Conservation (phyloP, 116 monocot genomes). For the Thalassia testudinum region DNA sequence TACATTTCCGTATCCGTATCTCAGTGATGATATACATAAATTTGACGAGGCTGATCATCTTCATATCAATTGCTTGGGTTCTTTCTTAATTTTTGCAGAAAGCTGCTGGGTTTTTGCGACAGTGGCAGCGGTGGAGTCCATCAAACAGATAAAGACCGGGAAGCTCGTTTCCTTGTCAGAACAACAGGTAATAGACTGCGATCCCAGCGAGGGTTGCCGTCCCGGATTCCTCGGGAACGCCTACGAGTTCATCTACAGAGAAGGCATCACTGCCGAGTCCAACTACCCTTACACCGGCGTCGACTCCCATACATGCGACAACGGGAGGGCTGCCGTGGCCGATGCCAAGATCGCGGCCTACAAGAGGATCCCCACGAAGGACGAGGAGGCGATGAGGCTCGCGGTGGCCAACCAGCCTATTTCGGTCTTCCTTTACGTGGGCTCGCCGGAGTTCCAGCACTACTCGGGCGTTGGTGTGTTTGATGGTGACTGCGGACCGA, state of each 20-base stretch:
- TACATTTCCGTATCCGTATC: too few species aligned
- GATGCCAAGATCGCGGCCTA: constrained; percentile 10
- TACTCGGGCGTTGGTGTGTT: constrained; percentile 12
- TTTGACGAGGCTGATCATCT: too few species aligned
- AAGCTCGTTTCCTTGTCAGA: not conserved
- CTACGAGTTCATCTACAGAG: not conserved
- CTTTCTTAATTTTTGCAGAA: too few species aligned
- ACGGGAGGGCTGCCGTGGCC: not conserved
- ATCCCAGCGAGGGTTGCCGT: not conserved
- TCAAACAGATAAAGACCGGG: not conserved
- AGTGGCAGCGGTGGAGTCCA: not conserved
- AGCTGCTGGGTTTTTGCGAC: not conserved
- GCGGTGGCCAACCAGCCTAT: constrained; percentile 35
- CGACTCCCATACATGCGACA: not conserved
- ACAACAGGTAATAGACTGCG: constrained; percentile 3
- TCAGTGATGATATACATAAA: too few species aligned
- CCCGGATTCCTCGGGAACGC: not conserved
- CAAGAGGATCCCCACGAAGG: constrained; percentile 13
- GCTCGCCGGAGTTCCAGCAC: constrained; percentile 13
- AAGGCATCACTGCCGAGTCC: not conserved
- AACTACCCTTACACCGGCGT: not conserved
- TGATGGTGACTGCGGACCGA: not conserved
- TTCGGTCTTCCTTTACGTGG: constrained; percentile 10
- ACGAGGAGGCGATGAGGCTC: constrained; percentile 13
- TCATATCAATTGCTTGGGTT: too few species aligned